A percentile compares a stretch with the other conserved stretches of the same genome.
These are phyloP conservation scores for Fibroporia radiculosa DNA, from an alignment of 768 basidiomycete species.

Conservation along the genomic window DNA sequence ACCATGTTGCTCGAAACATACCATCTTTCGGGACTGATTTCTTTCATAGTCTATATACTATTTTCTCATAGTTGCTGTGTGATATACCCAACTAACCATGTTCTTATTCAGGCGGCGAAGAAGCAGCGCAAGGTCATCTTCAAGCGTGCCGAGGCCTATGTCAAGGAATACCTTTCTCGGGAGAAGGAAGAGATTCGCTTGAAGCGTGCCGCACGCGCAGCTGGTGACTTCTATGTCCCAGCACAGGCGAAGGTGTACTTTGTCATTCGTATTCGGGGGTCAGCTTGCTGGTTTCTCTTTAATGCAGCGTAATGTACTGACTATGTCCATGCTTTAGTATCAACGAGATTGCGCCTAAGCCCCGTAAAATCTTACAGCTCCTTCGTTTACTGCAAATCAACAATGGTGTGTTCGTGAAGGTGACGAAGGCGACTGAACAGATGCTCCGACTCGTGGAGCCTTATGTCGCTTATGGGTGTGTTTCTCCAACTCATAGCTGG, in stretches of 20 bases:
- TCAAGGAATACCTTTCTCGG: conserved; percentile 89
- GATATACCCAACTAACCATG: conserved; percentile 1
- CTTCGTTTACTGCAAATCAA: conserved; percentile 99
- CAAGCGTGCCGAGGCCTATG: conserved; percentile 98
- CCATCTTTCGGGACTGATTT: conserved; percentile 90
- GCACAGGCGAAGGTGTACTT: conserved; percentile 98
- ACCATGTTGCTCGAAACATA: conserved; percentile 80
- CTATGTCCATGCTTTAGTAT: conserved; percentile 53
- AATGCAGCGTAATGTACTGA: conserved; percentile 7
- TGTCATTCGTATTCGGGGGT: conserved; percentile 96
- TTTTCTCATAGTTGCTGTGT: neutral
- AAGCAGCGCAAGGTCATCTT: conserved; percentile 96
- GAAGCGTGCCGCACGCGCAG: conserved; percentile 84
- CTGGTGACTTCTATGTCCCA: conserved; percentile 96
- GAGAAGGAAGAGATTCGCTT: conserved; percentile 96
- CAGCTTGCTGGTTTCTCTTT: conserved; percentile 25
- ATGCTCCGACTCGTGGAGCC: conserved; percentile 98
- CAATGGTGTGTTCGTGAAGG: conserved; percentile 98
- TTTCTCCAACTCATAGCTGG: conserved; percentile 1
- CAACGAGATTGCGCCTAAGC: conserved; percentile 99
- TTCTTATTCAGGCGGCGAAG: conserved; percentile 56
- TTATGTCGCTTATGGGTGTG: conserved; percentile 93
- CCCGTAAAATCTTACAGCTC: conserved; percentile 97
- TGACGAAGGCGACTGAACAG: conserved; percentile 91
- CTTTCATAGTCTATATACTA: conserved; percentile 11